Evolutionary conservation across 176 grass and related monocot genomes (phyloP).

Genomic region (Leersia perrieri): DNA sequence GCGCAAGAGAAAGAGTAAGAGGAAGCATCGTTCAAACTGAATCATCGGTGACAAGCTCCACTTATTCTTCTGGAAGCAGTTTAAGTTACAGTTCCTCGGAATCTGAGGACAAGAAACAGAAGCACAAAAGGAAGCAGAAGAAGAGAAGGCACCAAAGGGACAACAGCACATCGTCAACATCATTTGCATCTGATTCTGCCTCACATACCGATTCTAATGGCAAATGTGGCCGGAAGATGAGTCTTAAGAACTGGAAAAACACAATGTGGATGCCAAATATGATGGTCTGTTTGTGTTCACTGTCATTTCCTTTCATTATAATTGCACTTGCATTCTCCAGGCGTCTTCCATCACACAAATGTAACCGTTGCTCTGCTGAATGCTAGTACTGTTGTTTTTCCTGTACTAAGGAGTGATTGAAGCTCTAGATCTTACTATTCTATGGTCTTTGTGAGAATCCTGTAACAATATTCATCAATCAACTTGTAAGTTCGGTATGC

Average conservation of each 20-base stretch:
- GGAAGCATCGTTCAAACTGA: slow-evolving; percentile 56
- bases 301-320: slow-evolving; percentile 5
- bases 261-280: slow-evolving; percentile 22
- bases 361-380: slow-evolving; percentile 2
- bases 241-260: not conserved
- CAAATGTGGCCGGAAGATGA: slow-evolving; percentile 52
- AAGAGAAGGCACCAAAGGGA: slow-evolving; percentile 45
- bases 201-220: slow-evolving; percentile 65
- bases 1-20: slow-evolving; percentile 56
- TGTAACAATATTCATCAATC: not conserved
- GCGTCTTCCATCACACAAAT: not conserved
- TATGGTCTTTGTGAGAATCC: not conserved
- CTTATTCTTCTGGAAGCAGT: slow-evolving; percentile 66
- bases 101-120: slow-evolving; percentile 54
- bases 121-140: slow-evolving; percentile 58
- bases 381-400: not conserved
- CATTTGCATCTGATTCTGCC: slow-evolving; percentile 42
- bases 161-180: slow-evolving; percentile 47
- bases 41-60: slow-evolving; percentile 40
- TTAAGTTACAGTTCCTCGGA: slow-evolving; percentile 66
- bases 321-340: not conserved
- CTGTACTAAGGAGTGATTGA: not conserved
- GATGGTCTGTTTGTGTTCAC: not conserved
- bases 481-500: not conserved
- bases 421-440: not conserved